A percentile compares a stretch with the other conserved stretches of the same genome.
Conservation (phyloP, 2,329 filamentous ascomycete genomes). For the Apiospora malaysiana region DNA sequence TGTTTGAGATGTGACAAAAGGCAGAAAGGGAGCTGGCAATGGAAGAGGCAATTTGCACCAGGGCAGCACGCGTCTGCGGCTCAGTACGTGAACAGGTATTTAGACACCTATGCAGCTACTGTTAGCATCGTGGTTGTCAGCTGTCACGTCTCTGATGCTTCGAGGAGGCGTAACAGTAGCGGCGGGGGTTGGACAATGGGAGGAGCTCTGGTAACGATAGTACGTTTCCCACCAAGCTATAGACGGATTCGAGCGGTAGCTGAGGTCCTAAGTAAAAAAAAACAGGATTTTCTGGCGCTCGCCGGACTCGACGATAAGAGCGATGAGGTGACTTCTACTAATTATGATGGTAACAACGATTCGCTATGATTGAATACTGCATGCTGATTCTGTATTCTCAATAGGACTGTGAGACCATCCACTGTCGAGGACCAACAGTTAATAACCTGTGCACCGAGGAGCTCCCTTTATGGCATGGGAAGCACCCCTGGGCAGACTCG, state of each 20-base stretch:
- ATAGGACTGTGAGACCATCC: neutral
- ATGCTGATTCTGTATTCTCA: neutral
- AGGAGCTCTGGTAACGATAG: neutral
- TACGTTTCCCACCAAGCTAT: neutral
- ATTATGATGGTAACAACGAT: neutral
- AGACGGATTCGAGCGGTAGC: too few species aligned
- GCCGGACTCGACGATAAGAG: neutral
- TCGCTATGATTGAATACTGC: neutral
- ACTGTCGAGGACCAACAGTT: neutral
- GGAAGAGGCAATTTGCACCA: neutral
- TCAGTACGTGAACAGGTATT: neutral
- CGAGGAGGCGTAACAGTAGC: neutral
- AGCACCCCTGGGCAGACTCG: neutral
- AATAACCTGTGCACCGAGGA: neutral
- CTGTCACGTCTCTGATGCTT: neutral
- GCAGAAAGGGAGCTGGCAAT: neutral
- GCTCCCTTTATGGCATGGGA: neutral
- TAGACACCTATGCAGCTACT: neutral
- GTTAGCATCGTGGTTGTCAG: neutral
- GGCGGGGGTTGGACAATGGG: neutral
- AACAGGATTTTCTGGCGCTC: neutral
- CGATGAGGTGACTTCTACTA: neutral
- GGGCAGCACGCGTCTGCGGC: neutral
- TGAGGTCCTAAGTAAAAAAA: too few species aligned
- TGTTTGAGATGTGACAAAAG: slow-evolving; percentile 23